A percentile compares a stretch with the other conserved stretches of the same genome.
Conservation (phyloP, 768 basidiomycete species). For the Mycena filopes region DNA sequence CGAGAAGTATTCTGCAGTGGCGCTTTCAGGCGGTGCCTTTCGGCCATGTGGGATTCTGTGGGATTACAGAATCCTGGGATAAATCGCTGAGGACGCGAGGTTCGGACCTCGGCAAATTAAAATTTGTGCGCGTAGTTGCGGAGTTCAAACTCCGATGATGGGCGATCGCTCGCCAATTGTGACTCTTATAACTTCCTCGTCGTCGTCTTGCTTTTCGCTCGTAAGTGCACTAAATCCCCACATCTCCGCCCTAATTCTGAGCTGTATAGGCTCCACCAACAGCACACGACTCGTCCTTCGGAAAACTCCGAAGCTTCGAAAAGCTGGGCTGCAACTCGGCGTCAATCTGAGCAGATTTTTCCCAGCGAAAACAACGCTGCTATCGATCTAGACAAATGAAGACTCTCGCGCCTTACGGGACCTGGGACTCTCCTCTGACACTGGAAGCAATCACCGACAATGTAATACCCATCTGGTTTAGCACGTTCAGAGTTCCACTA, state of each 20-base stretch:
- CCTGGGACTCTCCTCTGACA: constrained; percentile 69
- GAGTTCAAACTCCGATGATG: background rate
- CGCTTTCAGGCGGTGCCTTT: no score
- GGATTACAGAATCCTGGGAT: no score
- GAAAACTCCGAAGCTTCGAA: constrained; percentile 13
- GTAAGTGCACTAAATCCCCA: background rate
- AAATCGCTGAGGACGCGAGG: no score
- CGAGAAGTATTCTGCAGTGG: constrained; percentile 4
- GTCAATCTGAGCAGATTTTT: background rate
- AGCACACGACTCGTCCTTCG: background rate
- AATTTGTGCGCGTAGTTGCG: no score
- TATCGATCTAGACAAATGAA: constrained; percentile 1
- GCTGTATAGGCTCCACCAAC: no score
- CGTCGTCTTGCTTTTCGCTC: background rate
- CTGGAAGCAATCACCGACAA: constrained; percentile 61
- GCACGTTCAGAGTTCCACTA: background rate
- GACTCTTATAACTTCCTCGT: background rate
- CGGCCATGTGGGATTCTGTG: no score
- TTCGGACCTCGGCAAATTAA: no score
- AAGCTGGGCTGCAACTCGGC: background rate
- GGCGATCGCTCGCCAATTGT: background rate
- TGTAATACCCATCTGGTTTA: constrained; percentile 28
- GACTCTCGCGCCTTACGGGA: constrained; percentile 63
- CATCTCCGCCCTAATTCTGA: no score
- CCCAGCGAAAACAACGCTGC: background rate